Evolutionary conservation across 768 basidiomycete genomes (phyloP), one percentile per base, ranked within the genome.

Genomic region (Kwoniella newhampshirensis): DNA sequence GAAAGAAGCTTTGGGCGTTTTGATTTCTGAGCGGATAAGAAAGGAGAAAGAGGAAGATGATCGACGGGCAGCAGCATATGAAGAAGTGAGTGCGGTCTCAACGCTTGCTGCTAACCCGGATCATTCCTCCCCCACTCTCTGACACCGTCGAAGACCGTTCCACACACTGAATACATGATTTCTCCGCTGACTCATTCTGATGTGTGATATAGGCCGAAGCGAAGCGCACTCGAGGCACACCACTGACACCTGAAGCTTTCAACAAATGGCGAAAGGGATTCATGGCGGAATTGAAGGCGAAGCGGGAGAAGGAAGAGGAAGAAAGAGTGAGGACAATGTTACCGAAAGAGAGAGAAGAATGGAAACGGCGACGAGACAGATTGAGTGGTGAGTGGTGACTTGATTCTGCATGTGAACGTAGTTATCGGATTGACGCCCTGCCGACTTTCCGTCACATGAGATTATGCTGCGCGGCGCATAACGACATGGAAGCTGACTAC

Each of bases 161-260:
- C n/a, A n/a, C n/a, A n/a, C n/a, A n/a, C n/a, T n/a, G n/a, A n/a
- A n/a, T n/a, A n/a, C n/a, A n/a, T n/a, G n/a, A n/a, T n/a, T n/a
- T n/a, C n/a, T n/a, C 13, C 32, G 32, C 32, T 32, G 32, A 45
- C 1, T 18, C 26, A 3, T 41, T 55, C 56, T 52, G 43, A 41
- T 26, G 36, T 21, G 2, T n/a, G n/a, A n/a, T 46, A 5, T 70
- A 96, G 91, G 91, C 84, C 59, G 88, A 94, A 77, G 87, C 90
- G 77, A 86, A 86, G 32, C 83, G 86, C 58, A 92, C 87, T 46
- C 84, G 87, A 51, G 94, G 94, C 27, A 97, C 94, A n/a, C 85
- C 88, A 30, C 89, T 99, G 28, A 97, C 92, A 0, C 68, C 81
- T 23, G 86, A 85, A 57, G 84, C 86, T 0, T 99, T 97, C 80